Percentiles rank a stretch among this genome's conserved stretches.
phyloP scores from a whole-genome alignment of 2,329 filamentous ascomycete species.

The Cytospora chrysosperma region DNA sequence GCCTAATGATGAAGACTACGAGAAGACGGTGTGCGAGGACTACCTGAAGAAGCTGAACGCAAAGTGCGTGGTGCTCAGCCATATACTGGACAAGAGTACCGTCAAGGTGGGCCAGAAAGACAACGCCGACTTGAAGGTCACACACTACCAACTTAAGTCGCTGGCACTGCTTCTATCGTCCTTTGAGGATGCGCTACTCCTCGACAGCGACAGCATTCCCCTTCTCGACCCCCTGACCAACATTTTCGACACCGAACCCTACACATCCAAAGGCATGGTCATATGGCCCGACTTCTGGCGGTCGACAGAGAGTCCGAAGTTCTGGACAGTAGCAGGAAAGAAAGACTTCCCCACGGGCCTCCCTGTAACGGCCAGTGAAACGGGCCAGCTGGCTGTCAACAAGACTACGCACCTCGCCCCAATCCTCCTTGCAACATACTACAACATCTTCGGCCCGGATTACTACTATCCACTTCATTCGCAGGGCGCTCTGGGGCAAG shows the following conservation, averaged over 20 bases:
- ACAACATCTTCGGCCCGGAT: constrained; percentile 53
- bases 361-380: constrained; percentile 34
- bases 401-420: constrained; percentile 46
- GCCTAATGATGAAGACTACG: constrained; percentile 34
- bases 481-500: constrained; percentile 43
- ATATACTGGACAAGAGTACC: constrained; percentile 35
- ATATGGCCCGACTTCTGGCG: constrained; percentile 58
- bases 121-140: constrained; percentile 18
- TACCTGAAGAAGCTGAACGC: constrained; percentile 33
- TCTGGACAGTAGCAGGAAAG: constrained; percentile 44
- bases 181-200: constrained; percentile 57
- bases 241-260: constrained; percentile 52
- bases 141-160: constrained; percentile 53
- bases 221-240: constrained; percentile 33
- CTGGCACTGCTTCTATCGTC: constrained; percentile 58
- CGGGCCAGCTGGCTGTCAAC: constrained; percentile 48
- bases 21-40: constrained; percentile 33
- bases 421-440: constrained; percentile 51
- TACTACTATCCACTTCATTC: constrained; percentile 50
- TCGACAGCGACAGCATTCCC: constrained; percentile 58
- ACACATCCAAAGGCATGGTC: constrained; percentile 50
- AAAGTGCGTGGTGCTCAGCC: constrained; percentile 35
- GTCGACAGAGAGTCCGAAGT: constrained; percentile 40
- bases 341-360: constrained; percentile 32
- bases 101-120: constrained; percentile 16